A percentile compares a stretch with the other conserved stretches of the same genome.
Evolutionary conservation across 2,329 filamentous ascomycete genomes (phyloP).

Genomic region (Podosphaera leucotricha): DNA sequence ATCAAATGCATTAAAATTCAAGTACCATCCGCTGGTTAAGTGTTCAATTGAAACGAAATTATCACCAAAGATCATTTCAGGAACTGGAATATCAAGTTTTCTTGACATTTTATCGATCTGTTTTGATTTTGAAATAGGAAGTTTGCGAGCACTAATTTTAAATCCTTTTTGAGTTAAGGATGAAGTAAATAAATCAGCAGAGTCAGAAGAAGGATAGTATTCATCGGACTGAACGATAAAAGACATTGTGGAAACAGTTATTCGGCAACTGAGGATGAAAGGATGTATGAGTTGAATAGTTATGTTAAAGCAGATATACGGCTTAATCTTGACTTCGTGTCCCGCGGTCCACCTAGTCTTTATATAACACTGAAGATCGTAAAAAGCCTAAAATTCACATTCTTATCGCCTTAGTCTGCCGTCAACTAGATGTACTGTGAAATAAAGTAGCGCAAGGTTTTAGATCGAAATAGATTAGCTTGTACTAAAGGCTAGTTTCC

Average conservation of each 20-base stretch:
- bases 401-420: too few species aligned
- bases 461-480: too few species aligned
- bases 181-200: constrained; percentile 29
- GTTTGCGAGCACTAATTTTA: constrained; percentile 60
- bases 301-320: too few species aligned
- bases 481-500: too few species aligned
- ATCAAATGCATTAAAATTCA: constrained; percentile 66
- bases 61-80: constrained; percentile 99
- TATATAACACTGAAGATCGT: too few species aligned
- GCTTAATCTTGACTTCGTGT: too few species aligned
- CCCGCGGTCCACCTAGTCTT: too few species aligned
- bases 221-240: constrained; percentile 20
- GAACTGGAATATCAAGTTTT: constrained; percentile 62
- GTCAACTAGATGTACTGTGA: too few species aligned
- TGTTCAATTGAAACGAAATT: constrained; percentile 63
- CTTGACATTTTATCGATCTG: constrained; percentile 71
- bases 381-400: too few species aligned
- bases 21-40: constrained; percentile 46
- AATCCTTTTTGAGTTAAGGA: constrained; percentile 40
- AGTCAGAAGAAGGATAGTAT: constrained; percentile 28
- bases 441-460: too few species aligned
- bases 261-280: too few species aligned
- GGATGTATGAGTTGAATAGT: too few species aligned
- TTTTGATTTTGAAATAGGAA: constrained; percentile 78
- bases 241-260: constrained; percentile 10